phyloP scores from a whole-genome alignment of 306 rosid species.

The Quercus bicolor region DNA sequence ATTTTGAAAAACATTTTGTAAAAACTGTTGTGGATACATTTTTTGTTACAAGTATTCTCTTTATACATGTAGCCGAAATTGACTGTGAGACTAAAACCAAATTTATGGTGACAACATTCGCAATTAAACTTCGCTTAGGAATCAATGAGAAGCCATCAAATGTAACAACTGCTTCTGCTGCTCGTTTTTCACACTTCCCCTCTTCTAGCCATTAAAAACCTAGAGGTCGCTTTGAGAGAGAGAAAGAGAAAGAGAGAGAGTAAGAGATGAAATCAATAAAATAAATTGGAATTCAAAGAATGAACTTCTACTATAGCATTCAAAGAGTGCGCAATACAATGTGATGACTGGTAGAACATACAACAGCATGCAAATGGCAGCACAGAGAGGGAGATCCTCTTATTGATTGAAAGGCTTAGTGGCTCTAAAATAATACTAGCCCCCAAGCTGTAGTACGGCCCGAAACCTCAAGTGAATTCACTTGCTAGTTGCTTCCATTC shows the following conservation, averaged over 20 bases:
- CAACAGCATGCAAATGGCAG: constrained; percentile 39
- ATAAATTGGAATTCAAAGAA: constrained; percentile 33
- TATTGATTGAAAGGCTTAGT: constrained; percentile 32
- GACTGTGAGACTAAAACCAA: not conserved
- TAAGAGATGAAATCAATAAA: not conserved
- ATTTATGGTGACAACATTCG: not conserved
- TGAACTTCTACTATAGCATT: constrained; percentile 35
- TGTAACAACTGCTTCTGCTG: not conserved
- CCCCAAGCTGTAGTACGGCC: constrained; percentile 31
- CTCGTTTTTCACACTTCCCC: not conserved
- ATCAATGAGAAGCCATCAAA: not conserved
- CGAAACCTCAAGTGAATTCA: constrained; percentile 28
- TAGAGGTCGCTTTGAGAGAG: not conserved
- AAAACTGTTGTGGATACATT: too few species aligned
- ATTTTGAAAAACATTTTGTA: too few species aligned
- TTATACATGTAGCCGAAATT: too few species aligned
- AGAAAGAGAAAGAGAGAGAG: not conserved
- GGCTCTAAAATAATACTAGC: constrained; percentile 38
- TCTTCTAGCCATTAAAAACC: not conserved
- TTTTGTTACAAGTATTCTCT: too few species aligned
- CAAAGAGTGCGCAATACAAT: constrained; percentile 18
- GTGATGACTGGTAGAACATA: constrained; percentile 34
- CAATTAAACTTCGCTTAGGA: not conserved
- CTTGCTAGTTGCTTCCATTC: constrained; percentile 26
- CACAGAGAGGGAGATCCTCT: constrained; percentile 43